These are phyloP conservation scores for Sphenostylis stenocarpa DNA, from an alignment of 306 rosid species.

Conservation along the genomic window DNA sequence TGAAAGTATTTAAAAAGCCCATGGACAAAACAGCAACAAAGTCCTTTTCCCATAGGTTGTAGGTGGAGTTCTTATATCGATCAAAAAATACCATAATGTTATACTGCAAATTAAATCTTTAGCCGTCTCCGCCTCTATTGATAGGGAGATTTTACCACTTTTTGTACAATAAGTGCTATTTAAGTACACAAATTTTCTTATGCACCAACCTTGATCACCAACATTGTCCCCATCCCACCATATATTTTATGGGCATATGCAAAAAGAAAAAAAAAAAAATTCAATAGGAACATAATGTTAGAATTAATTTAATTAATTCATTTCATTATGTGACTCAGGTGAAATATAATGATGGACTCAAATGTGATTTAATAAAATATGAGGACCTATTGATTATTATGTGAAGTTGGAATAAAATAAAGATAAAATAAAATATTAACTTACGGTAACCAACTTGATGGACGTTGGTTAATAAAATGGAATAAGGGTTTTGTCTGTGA, in stretches of 20 bases:
- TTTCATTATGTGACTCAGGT: no score
- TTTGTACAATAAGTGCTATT: neutral
- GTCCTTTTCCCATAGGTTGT: neutral
- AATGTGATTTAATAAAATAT: no score
- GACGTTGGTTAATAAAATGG: no score
- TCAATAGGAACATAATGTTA: no score
- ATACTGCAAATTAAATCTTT: neutral
- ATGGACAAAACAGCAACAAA: neutral
- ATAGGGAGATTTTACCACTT: neutral
- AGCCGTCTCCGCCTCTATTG: neutral
- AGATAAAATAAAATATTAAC: no score
- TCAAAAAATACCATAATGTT: neutral
- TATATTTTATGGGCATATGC: constrained; percentile 84
- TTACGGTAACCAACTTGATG: no score
- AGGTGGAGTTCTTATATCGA: neutral
- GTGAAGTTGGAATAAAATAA: no score
- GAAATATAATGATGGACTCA: no score
- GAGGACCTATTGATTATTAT: no score
- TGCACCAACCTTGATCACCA: constrained; percentile 82
- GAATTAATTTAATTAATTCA: no score
- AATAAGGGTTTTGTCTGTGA: no score
- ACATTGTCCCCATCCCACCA: constrained; percentile 94
- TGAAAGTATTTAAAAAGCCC: neutral
- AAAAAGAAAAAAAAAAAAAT: constrained; percentile 28
- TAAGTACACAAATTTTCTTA: neutral